Evolutionary conservation across 2,329 filamentous ascomycete species (phyloP), one percentile per base, ranked within the genome.

Genomic region (Coleophoma cylindrospora): DNA sequence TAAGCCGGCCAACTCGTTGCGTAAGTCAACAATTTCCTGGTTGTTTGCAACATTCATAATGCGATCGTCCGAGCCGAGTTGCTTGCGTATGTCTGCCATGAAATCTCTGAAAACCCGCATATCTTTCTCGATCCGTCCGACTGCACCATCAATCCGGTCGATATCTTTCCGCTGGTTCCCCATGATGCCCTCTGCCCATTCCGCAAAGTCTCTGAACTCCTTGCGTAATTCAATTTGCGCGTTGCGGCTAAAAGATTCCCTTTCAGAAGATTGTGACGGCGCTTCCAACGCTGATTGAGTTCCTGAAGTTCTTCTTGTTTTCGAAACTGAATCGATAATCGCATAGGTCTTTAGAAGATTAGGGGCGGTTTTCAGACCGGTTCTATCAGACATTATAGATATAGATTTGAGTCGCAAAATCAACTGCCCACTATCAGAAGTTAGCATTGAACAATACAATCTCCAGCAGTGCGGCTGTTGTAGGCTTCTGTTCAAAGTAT

Each of bases 51-150:
- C 37, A 53, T 48, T 22, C 37, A 44, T 41, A 52, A 15, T 52
- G 45, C 19, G 49, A 32, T 44, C 27, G 41, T 9, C 27, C 12
- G 14, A 19, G 41, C 32, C 45, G 27, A 61, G 48, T 15, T 64
- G 57, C 40, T 40, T 53, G 9, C 61, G 61, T 21, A 64, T 38
- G 34, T 63, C 59, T 21, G 50, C 17, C 56, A 66, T 65, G 37
- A 65, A 64, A 19, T 54, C 53, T 51, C 55, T 64, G n/a, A 66
- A 58, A 8, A 32, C 40, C 32, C 50, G 51, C 55, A 66, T 61
- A 33, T 63, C 60, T 33, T 40, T 52, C 33, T 66, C 59, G 10
- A 66, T 57, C 7, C 54, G 52, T 40, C 54, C 49, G 12, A 66
- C 41, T 22, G 56, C 54, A 14, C 48, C 55, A 15, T 53, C 57